These are phyloP conservation scores for Sporisorium graminicola DNA, from an alignment of 1,284 basidiomycete species.

Conservation along the genomic window DNA sequence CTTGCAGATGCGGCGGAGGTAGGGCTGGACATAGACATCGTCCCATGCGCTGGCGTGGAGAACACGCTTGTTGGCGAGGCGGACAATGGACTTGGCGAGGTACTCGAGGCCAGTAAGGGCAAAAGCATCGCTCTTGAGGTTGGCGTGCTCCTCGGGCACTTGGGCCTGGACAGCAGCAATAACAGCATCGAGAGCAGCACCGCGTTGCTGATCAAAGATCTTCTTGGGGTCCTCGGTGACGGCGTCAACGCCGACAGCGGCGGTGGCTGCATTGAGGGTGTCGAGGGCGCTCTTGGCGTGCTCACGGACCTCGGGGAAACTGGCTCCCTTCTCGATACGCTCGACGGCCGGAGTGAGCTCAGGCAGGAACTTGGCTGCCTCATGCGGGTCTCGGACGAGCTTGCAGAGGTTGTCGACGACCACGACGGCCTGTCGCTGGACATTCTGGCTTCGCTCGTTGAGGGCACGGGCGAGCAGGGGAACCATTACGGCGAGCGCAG, in stretches of 20 bases:
- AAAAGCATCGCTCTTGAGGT: conserved; percentile 61
- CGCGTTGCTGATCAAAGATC: conserved; percentile 52
- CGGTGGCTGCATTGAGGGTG: conserved; percentile 61
- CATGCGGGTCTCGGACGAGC: conserved; percentile 89
- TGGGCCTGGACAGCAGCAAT: conserved; percentile 54
- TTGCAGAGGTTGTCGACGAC: conserved; percentile 98
- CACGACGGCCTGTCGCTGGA: conserved; percentile 78
- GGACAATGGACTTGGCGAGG: conserved; percentile 58
- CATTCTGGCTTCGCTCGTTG: conserved; percentile 89
- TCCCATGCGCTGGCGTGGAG: conserved; percentile 66
- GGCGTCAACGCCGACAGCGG: conserved; percentile 48
- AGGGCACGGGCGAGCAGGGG: conserved; percentile 91
- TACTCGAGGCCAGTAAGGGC: conserved; percentile 62
- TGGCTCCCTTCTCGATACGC: conserved; percentile 88
- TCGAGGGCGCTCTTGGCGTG: conserved; percentile 64
- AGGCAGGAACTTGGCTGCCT: conserved; percentile 90
- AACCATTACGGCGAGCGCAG: conserved; percentile 94
- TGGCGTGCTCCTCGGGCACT: conserved; percentile 53
- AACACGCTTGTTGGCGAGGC: conserved; percentile 67
- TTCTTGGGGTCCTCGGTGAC: conserved; percentile 60
- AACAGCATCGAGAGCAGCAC: conserved; percentile 57
- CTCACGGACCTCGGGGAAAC: conserved; percentile 87
- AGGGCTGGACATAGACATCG: conserved; percentile 68
- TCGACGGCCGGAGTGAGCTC: conserved; percentile 90
- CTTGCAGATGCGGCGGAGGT: conserved; percentile 70